Percentiles rank a stretch among this genome's conserved stretches.
Evolutionary conservation across 371 early-diverging fungal genomes (phyloP).

Genomic region (Thermomucor indicae-seudaticae): DNA sequence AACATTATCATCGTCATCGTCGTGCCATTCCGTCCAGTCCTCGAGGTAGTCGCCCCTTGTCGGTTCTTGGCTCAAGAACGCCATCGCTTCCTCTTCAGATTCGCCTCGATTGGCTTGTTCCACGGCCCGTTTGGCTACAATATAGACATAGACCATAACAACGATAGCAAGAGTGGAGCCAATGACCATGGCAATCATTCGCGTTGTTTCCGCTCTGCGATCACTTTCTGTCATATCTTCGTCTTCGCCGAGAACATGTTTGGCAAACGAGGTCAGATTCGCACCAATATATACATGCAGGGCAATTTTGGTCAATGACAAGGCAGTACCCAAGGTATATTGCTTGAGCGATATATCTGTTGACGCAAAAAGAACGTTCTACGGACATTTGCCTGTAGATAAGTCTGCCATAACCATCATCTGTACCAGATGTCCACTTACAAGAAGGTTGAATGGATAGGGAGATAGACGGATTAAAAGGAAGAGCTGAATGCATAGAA

Average conservation of each 20-base stretch:
- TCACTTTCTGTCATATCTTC: conserved; percentile 36
- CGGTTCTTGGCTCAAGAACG: conserved; percentile 15
- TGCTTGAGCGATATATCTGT: conserved; percentile 55
- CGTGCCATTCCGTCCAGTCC: conserved; percentile 27
- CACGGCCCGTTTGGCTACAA: conserved; percentile 45
- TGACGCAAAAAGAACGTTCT: conserved; percentile 62
- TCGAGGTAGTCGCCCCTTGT: conserved; percentile 1
- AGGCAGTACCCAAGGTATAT: conserved; percentile 58
- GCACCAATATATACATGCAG: conserved; percentile 76
- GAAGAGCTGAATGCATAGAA: conserved; percentile 39
- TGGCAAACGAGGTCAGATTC: conserved; percentile 54
- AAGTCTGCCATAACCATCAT: background rate
- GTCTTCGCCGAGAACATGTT: conserved; percentile 43
- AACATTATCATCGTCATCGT: conserved; percentile 18
- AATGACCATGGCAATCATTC: conserved; percentile 30
- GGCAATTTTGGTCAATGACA: conserved; percentile 60
- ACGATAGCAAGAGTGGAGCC: conserved; percentile 47
- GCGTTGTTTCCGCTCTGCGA: conserved; percentile 23
- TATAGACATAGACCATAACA: conserved; percentile 60
- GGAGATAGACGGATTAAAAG: conserved; percentile 71
- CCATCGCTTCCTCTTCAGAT: conserved; percentile 11
- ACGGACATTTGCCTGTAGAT: background rate
- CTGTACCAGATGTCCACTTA: conserved; percentile 2
- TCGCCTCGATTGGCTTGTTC: conserved; percentile 32
- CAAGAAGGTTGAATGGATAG: conserved; percentile 72